Percentiles rank a stretch among this genome's conserved stretches.
phyloP scores from a whole-genome alignment of 2,329 filamentous ascomycete genomes.

The Fusarium miscanthi region DNA sequence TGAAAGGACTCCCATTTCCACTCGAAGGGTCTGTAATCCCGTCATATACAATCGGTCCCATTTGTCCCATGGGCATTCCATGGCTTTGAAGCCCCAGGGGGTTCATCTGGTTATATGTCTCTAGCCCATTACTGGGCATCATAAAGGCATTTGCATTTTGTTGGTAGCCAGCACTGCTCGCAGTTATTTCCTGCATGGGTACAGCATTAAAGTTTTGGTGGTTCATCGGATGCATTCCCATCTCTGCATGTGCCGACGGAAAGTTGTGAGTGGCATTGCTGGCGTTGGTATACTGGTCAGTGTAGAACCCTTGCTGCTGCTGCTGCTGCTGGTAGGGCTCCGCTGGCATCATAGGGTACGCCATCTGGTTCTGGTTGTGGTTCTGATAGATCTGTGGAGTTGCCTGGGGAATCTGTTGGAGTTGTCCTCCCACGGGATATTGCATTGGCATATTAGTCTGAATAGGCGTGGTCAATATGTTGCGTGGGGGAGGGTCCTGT shows the following conservation, averaged over 20 bases:
- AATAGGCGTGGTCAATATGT: conserved; percentile 43
- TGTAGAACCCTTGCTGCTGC: conserved; percentile 40
- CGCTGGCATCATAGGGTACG: conserved; percentile 45
- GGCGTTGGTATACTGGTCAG: conserved; percentile 44
- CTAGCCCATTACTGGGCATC: conserved; percentile 44
- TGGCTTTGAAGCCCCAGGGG: conserved; percentile 49
- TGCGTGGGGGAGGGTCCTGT: conserved; percentile 60
- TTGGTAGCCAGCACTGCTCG: conserved; percentile 41
- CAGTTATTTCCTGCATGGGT: conserved; percentile 43
- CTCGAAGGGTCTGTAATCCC: conserved; percentile 49
- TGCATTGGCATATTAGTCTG: conserved; percentile 36
- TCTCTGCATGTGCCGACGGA: conserved; percentile 37
- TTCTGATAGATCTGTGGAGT: conserved; percentile 37
- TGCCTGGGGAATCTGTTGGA: conserved; percentile 32
- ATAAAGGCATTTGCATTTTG: conserved; percentile 41
- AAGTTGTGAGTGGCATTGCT: conserved; percentile 44
- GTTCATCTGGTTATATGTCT: conserved; percentile 50
- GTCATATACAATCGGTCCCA: conserved; percentile 49
- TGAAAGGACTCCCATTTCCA: conserved; percentile 51
- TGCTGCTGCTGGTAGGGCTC: conserved; percentile 37
- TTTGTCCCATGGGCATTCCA: conserved; percentile 43
- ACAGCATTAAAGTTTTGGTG: conserved; percentile 39
- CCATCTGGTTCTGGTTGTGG: conserved; percentile 33
- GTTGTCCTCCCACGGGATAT: conserved; percentile 37
- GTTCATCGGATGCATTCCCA: conserved; percentile 44